Evolutionary conservation across 192 early-diverging fungal species (phyloP).

Genomic region (Rhizophagus sp.): DNA sequence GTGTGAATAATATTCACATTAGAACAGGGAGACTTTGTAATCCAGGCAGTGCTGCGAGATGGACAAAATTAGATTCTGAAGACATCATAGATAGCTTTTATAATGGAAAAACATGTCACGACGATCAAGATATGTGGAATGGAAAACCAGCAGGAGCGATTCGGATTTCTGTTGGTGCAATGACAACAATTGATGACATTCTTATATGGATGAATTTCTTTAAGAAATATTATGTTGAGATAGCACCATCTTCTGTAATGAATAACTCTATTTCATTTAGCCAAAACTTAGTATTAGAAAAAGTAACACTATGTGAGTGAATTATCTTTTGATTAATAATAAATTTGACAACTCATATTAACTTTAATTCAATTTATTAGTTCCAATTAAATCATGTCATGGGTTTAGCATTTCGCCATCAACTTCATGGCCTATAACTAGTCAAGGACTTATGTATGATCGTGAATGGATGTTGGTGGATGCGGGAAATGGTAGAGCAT

Average conservation of each 20-base stretch:
- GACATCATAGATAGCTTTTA: conserved; percentile 53
- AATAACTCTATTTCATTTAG: conserved; percentile 1
- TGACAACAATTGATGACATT: conserved; percentile 63
- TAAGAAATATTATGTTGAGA: conserved; percentile 54
- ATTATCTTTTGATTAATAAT: conserved; percentile 28
- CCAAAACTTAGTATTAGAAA: not conserved
- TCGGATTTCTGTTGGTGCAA: conserved; percentile 78
- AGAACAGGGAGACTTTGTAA: conserved; percentile 81
- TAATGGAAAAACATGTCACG: conserved; percentile 69
- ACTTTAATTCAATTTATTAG: conserved; percentile 39
- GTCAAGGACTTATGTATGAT: conserved; percentile 61
- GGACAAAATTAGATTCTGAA: conserved; percentile 58
- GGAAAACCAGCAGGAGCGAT: conserved; percentile 70
- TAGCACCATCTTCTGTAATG: not conserved
- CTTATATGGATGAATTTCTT: conserved; percentile 63
- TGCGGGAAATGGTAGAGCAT: conserved; percentile 44
- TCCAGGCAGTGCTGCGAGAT: conserved; percentile 70
- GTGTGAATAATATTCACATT: conserved; percentile 65
- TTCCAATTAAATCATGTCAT: conserved; percentile 82
- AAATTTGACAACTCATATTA: conserved; percentile 29
- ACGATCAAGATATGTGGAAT: conserved; percentile 70
- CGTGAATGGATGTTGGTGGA: conserved; percentile 68
- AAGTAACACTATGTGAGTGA: conserved; percentile 24
- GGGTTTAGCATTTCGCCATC: conserved; percentile 51
- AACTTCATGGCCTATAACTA: conserved; percentile 54